Conservation (phyloP, 2,329 filamentous ascomycete genomes). For the Fusarium sp. region DNA sequence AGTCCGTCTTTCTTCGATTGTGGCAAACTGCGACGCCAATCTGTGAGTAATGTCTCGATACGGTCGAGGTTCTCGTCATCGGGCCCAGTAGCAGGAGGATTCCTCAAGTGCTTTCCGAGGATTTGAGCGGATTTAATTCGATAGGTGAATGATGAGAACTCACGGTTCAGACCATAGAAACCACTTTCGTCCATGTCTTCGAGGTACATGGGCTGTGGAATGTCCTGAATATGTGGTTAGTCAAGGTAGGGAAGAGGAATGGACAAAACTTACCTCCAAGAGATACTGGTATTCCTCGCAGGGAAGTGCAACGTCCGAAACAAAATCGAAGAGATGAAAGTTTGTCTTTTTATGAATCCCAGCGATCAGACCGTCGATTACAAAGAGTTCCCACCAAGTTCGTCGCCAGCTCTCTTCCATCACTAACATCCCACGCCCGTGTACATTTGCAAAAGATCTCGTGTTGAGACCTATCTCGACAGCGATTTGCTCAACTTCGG, state of each 20-base stretch:
- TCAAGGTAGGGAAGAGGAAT: not conserved
- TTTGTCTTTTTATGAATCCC: conserved; percentile 80
- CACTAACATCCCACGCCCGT: conserved; percentile 74
- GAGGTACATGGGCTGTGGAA: conserved; percentile 71
- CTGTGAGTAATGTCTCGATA: conserved; percentile 68
- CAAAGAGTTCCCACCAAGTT: conserved; percentile 90
- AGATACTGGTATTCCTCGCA: conserved; percentile 84
- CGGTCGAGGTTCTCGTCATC: conserved; percentile 65
- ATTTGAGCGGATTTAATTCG: conserved; percentile 85
- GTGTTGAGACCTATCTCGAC: conserved; percentile 82
- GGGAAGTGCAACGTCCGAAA: conserved; percentile 77
- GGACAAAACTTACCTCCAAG: conserved; percentile 61
- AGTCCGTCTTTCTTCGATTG: conserved; percentile 77
- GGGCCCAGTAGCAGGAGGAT: conserved; percentile 63
- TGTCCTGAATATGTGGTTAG: conserved; percentile 57
- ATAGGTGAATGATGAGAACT: conserved; percentile 88
- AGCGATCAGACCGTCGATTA: conserved; percentile 87
- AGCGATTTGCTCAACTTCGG: conserved; percentile 76
- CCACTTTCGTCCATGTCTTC: conserved; percentile 80
- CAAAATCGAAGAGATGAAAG: conserved; percentile 75
- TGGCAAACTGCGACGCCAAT: conserved; percentile 86
- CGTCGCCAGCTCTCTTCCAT: conserved; percentile 86
- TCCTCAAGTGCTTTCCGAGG: conserved; percentile 78
- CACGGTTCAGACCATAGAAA: conserved; percentile 76
- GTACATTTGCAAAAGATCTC: conserved; percentile 71